Evolutionary conservation across 345 rosid species (phyloP), one percentile per base, ranked within the genome.

Genomic region (Gossypium bickii): DNA sequence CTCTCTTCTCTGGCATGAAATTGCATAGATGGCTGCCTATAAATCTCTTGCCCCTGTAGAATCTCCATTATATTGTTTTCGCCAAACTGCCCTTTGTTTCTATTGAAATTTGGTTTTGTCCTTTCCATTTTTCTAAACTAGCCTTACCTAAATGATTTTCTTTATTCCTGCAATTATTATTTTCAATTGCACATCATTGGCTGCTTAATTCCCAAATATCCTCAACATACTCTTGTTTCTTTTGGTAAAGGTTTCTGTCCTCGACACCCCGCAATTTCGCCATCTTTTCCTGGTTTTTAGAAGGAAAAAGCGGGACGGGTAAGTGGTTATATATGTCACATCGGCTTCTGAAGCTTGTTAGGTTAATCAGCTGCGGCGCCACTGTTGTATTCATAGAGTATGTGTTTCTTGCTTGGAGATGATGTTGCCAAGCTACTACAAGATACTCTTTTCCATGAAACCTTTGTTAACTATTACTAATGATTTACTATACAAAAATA

Each of bases 251-350:
- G 75, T 67, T 67, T 75, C 49, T 68, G 82, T 70, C 69, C 74
- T 61, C 58, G n/a, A 38, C 76, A 47, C 74, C 62, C 65, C 66
- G 17, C 34, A 34, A 62, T 86, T 83, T 82, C 66, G 27, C 84
- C 90, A 73, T 70, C 80, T 79, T 82, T 66, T 88, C 82, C 92
- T 75, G 80, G 76, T 86, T 94, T 91, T 95, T 89, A 18, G 67
- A 80, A 84, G 78, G 82, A 86, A 87, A 86, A 83, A 81, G 81
- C 84, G 92, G 94, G 82, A 84, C 83, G 82, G 79, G 67, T 72
- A 77, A 56, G 48, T 65, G 67, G 79, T 55, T 66, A 44, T 72
- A 44, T 72, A 52, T 59, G 65, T 63, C 16, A 15, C 41, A 34
- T 84, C 82, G 81, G 85, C 80, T 76, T 68, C 63, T 75, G 65